Conservation (phyloP, 1,139 yeast species). For the Kurtzmaniella quercitrusa region DNA sequence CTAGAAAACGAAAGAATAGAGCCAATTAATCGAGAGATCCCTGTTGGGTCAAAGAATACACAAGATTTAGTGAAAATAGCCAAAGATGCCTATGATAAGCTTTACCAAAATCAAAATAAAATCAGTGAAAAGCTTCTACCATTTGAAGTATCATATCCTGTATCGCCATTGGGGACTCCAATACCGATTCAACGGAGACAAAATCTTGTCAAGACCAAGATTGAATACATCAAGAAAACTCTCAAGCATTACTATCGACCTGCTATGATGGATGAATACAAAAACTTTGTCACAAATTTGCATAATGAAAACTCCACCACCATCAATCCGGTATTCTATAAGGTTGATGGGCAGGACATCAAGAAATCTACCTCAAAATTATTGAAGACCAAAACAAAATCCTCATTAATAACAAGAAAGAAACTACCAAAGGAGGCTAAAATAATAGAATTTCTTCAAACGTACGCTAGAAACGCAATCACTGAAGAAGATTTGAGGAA, state of each 20-base stretch:
- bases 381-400: neutral
- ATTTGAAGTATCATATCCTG: conserved; percentile 31
- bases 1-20: neutral
- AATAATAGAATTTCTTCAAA: conserved; percentile 20
- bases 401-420: neutral
- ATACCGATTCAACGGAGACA: conserved; percentile 26
- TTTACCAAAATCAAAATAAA: conserved; percentile 12
- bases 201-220: conserved; percentile 19
- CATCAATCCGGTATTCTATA: neutral
- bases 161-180: conserved; percentile 32
- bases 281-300: neutral
- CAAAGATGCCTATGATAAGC: conserved; percentile 20
- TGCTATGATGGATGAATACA: conserved; percentile 13
- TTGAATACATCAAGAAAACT: conserved; percentile 20
- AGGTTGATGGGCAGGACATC: conserved; percentile 10
- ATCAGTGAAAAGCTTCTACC: conserved; percentile 25
- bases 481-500: neutral
- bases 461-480: neutral
- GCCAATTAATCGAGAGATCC: neutral
- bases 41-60: neutral
- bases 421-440: conserved; percentile 1
- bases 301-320: neutral
- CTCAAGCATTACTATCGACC: conserved; percentile 21
- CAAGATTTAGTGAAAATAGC: conserved; percentile 2
- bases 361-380: neutral